Percentiles rank a stretch among this genome's conserved stretches.
These are phyloP conservation scores for Oenanthe javanica DNA, from an alignment of 140 eudicot genomes.

Conservation along the genomic window DNA sequence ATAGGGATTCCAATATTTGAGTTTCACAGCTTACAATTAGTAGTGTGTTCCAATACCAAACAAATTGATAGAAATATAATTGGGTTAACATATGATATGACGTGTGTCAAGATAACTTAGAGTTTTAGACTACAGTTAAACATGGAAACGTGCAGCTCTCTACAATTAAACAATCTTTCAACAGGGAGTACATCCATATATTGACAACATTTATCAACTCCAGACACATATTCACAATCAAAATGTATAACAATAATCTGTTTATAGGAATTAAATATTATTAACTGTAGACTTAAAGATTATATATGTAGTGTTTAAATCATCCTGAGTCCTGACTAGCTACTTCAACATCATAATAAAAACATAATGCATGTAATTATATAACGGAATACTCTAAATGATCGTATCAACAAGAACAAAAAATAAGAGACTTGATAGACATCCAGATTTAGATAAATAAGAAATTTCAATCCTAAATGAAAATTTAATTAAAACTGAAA, in stretches of 20 bases:
- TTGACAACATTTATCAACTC: background rate
- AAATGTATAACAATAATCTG: background rate
- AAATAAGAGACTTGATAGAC: background rate
- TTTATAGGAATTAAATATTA: background rate
- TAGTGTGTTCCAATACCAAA: background rate
- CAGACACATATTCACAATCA: background rate
- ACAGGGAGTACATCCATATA: background rate
- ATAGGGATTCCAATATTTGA: background rate
- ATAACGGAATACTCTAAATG: background rate
- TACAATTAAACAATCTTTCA: background rate
- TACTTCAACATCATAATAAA: background rate
- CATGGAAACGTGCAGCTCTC: background rate
- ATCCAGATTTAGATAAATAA: background rate
- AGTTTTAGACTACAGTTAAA: background rate
- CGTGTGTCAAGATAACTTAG: background rate
- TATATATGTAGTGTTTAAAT: background rate
- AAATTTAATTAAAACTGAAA: background rate
- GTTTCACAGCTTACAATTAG: background rate
- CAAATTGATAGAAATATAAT: background rate
- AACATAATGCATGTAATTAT: background rate
- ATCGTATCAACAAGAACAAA: background rate
- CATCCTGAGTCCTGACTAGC: background rate
- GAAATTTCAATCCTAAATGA: background rate
- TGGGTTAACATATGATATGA: background rate
- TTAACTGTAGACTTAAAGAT: background rate